These are phyloP conservation scores for Elsinoe fawcettii DNA, from an alignment of 2,329 filamentous ascomycete genomes.

Conservation along the genomic window DNA sequence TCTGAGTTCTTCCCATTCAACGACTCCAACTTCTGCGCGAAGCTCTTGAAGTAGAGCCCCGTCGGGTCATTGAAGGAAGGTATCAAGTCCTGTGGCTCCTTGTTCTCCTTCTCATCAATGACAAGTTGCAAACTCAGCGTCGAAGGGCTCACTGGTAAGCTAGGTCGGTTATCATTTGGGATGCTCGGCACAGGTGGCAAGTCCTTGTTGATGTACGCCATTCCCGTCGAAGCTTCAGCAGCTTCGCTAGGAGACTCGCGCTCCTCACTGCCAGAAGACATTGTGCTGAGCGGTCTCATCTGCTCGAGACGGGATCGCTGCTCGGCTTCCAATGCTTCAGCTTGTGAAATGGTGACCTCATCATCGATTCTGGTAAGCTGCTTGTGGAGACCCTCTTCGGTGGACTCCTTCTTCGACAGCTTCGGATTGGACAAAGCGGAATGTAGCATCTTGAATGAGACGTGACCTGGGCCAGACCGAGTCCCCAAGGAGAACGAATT, in stretches of 20 bases:
- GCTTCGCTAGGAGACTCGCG: background rate
- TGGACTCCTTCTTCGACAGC: background rate
- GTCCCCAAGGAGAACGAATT: slow-evolving; percentile 31
- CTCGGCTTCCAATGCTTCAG: slow-evolving; percentile 28
- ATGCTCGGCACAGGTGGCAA: background rate
- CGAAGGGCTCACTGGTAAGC: slow-evolving; percentile 5
- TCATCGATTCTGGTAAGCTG: slow-evolving; percentile 25
- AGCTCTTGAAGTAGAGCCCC: slow-evolving; percentile 53
- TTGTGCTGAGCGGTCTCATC: background rate
- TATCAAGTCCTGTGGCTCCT: slow-evolving; percentile 57
- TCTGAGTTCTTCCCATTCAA: slow-evolving; percentile 52
- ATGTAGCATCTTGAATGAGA: slow-evolving; percentile 18
- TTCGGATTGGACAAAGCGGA: slow-evolving; percentile 16
- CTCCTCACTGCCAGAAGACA: background rate
- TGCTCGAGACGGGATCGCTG: slow-evolving; percentile 6
- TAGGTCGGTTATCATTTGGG: background rate
- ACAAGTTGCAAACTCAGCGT: slow-evolving; percentile 48
- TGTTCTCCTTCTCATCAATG: slow-evolving; percentile 54
- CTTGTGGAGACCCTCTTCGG: background rate
- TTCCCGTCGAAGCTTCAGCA: background rate
- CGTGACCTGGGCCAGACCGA: slow-evolving; percentile 34
- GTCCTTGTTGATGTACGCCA: slow-evolving; percentile 6
- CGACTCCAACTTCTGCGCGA: slow-evolving; percentile 49
- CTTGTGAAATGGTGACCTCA: slow-evolving; percentile 25
- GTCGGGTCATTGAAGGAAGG: slow-evolving; percentile 60